Percentiles rank a stretch among this genome's conserved stretches.
Evolutionary conservation across 768 basidiomycete species (phyloP).

Genomic region (Phaffia tasmanica): DNA sequence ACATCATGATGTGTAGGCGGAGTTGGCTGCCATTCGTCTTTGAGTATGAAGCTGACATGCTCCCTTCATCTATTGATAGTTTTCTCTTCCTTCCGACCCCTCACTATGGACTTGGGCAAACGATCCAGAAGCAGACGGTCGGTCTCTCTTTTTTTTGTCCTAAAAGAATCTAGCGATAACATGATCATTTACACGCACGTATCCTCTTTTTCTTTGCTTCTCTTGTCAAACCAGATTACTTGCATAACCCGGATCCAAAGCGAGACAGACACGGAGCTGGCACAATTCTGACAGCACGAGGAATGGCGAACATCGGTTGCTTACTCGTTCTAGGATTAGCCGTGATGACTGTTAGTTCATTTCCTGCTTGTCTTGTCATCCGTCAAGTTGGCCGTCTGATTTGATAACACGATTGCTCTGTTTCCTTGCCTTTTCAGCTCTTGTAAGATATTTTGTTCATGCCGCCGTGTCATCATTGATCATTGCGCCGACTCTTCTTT

Average conservation of each 20-base stretch:
- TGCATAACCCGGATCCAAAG: conserved; percentile 25
- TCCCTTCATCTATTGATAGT: background rate
- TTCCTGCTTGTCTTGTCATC: no score
- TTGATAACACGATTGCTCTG: no score
- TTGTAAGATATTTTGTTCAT: background rate
- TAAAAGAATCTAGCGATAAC: background rate
- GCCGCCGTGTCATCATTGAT: background rate
- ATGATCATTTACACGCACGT: background rate
- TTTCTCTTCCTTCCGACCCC: conserved; percentile 13
- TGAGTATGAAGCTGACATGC: no score
- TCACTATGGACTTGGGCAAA: conserved; percentile 5
- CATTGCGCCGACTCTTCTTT: background rate
- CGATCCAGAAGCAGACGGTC: conserved; percentile 18
- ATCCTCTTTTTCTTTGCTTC: background rate
- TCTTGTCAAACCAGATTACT: conserved; percentile 10
- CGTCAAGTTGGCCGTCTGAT: no score
- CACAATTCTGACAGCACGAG: conserved; percentile 13
- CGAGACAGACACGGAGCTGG: conserved; percentile 12
- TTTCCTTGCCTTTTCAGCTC: background rate
- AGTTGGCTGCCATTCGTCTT: no score
- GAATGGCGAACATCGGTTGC: conserved; percentile 19
- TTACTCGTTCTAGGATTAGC: conserved; percentile 3
- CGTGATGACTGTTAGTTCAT: conserved; percentile 2
- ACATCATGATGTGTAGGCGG: no score
- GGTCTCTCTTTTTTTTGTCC: background rate